Evolutionary conservation across 768 basidiomycete species (phyloP).

Genomic region (Polyporus arcularius): DNA sequence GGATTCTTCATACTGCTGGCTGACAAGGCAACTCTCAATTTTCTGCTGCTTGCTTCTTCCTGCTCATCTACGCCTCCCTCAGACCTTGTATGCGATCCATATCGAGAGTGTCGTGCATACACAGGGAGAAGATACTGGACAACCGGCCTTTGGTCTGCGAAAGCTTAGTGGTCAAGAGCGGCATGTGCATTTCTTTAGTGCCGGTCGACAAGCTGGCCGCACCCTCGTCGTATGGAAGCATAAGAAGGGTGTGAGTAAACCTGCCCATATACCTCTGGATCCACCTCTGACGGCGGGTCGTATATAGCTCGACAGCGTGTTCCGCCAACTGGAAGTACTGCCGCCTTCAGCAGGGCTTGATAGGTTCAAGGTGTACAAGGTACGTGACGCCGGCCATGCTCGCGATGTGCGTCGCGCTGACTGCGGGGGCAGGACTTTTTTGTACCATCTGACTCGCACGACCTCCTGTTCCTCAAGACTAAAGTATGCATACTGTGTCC

Average conservation of each 20-base stretch:
- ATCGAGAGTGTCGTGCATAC: constrained; percentile 53
- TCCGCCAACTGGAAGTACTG: constrained; percentile 87
- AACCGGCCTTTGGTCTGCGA: constrained; percentile 40
- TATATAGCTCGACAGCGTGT: constrained; percentile 74
- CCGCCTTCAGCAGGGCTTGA: constrained; percentile 85
- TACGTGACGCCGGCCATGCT: background rate
- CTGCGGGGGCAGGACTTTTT: constrained; percentile 67
- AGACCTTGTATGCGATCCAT: constrained; percentile 45
- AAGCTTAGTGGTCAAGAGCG: constrained; percentile 40
- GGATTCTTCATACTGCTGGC: constrained; percentile 50
- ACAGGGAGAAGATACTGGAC: constrained; percentile 23
- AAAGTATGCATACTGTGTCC: constrained; percentile 15
- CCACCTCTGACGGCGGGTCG: background rate
- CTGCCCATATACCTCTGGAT: background rate
- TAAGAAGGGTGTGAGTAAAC: constrained; percentile 3
- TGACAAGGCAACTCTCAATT: constrained; percentile 35
- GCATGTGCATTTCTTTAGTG: constrained; percentile 51
- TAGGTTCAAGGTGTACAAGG: constrained; percentile 35
- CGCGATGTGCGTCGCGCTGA: background rate
- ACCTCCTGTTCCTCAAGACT: constrained; percentile 29
- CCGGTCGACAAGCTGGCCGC: constrained; percentile 46
- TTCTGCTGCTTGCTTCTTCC: background rate
- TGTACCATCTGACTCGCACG: constrained; percentile 81
- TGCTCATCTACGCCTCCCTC: background rate
- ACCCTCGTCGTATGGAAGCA: constrained; percentile 50